phyloP scores from a whole-genome alignment of 208 protist species.

The Leishmania arabica region DNA sequence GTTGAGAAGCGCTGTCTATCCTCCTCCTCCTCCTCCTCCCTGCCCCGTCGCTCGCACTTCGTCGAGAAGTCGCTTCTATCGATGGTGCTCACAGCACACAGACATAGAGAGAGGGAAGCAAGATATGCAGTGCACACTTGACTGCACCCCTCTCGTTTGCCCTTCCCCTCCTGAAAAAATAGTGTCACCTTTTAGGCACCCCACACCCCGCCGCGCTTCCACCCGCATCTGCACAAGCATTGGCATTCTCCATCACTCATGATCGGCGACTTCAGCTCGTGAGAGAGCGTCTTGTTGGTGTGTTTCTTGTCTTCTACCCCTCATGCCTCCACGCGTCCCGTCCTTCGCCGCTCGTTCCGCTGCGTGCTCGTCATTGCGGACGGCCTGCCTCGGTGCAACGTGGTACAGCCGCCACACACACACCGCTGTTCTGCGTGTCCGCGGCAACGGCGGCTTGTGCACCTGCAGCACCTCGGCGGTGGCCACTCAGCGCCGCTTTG shows the following conservation, averaged over 20 bases:
- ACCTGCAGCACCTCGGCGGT: neutral
- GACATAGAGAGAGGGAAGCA: neutral
- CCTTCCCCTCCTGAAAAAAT: neutral
- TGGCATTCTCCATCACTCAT: neutral
- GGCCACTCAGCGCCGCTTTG: slow-evolving; percentile 39
- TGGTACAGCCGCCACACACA: neutral
- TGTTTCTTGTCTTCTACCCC: neutral
- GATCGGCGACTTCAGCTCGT: neutral
- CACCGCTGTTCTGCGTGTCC: slow-evolving; percentile 6
- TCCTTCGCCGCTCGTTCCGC: neutral
- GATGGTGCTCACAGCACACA: neutral
- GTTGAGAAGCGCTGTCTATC: neutral
- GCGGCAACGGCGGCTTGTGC: neutral
- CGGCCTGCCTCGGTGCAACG: neutral
- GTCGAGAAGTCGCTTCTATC: neutral
- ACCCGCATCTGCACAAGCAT: neutral
- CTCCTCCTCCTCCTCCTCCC: neutral
- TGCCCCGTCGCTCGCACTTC: neutral
- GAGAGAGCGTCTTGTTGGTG: neutral
- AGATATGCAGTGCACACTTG: neutral
- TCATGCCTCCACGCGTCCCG: neutral
- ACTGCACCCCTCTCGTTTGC: neutral
- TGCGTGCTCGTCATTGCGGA: slow-evolving; percentile 15
- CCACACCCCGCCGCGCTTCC: neutral
- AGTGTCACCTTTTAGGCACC: neutral